These are phyloP conservation scores for Salix viminalis DNA, from an alignment of 345 rosid genomes.

Conservation along the genomic window DNA sequence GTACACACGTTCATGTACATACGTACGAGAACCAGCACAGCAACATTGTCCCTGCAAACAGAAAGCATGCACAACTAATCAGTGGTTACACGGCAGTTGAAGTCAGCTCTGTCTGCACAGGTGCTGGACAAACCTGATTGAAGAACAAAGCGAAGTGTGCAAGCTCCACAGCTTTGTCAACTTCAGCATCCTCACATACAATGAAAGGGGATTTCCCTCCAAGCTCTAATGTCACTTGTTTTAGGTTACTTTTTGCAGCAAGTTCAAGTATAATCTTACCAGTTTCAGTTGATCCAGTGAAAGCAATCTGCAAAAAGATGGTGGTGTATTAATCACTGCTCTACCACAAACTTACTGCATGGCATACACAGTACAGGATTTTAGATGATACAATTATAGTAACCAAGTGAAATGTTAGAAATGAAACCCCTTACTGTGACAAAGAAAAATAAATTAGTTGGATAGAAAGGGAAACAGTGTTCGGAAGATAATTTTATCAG, in stretches of 20 bases:
- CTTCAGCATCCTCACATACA: constrained; percentile 26
- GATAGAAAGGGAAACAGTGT: neutral
- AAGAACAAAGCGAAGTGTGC: constrained; percentile 27
- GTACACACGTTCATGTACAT: constrained; percentile 25
- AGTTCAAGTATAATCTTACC: constrained; percentile 22
- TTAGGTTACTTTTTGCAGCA: constrained; percentile 30
- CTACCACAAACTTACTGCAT: neutral
- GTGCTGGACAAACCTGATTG: constrained; percentile 19
- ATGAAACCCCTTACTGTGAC: neutral
- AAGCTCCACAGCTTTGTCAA: constrained; percentile 25
- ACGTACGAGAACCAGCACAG: constrained; percentile 29
- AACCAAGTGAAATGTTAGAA: neutral
- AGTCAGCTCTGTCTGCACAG: neutral
- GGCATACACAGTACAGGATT: neutral
- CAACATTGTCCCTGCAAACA: constrained; percentile 27
- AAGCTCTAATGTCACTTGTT: constrained; percentile 29
- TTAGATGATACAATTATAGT: neutral
- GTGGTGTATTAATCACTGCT: neutral
- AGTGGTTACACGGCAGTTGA: neutral
- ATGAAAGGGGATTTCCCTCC: constrained; percentile 35
- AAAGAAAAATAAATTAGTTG: neutral
- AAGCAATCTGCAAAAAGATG: constrained; percentile 16
- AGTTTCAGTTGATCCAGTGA: constrained; percentile 29
- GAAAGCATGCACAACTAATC: neutral
- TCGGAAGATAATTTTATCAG: neutral